Conservation (phyloP, 2,329 filamentous ascomycete species). For the Byssochlamys sp. region DNA sequence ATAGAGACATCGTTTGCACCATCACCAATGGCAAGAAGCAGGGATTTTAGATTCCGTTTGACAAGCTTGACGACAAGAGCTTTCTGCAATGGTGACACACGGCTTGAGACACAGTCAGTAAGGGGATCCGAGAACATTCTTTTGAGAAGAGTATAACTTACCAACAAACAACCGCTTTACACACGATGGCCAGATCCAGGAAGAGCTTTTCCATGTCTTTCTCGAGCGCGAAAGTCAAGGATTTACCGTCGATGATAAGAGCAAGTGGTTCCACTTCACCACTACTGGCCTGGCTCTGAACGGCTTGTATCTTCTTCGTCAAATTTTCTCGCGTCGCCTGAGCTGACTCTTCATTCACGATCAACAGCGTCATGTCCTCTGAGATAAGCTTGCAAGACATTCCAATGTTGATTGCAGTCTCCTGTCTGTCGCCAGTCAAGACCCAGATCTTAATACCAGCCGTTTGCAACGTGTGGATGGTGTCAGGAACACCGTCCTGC, state of each 20-base stretch:
- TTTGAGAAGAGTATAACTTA: slow-evolving; percentile 21
- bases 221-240: slow-evolving; percentile 83
- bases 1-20: slow-evolving; percentile 99
- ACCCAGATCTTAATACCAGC: slow-evolving; percentile 99
- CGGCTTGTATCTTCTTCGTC: slow-evolving; percentile 84
- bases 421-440: slow-evolving; percentile 89
- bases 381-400: slow-evolving; percentile 99
- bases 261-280: slow-evolving; percentile 68
- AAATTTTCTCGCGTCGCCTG: slow-evolving; percentile 76
- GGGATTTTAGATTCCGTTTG: slow-evolving; percentile 83
- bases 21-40: slow-evolving; percentile 90
- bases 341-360: slow-evolving; percentile 82
- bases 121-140: neutral
- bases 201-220: slow-evolving; percentile 89
- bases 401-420: slow-evolving; percentile 98
- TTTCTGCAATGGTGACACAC: slow-evolving; percentile 94
- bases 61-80: slow-evolving; percentile 96
- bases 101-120: slow-evolving; percentile 41
- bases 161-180: slow-evolving; percentile 96
- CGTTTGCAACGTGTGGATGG: slow-evolving; percentile 90
- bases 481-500: slow-evolving; percentile 95
- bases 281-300: slow-evolving; percentile 65
- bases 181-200: slow-evolving; percentile 83
- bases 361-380: slow-evolving; percentile 95
- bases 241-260: slow-evolving; percentile 91